Evolutionary conservation across 371 early-diverging fungal species (phyloP), one percentile per base, ranked within the genome.

Genomic region (Lichtheimia corymbifera): DNA sequence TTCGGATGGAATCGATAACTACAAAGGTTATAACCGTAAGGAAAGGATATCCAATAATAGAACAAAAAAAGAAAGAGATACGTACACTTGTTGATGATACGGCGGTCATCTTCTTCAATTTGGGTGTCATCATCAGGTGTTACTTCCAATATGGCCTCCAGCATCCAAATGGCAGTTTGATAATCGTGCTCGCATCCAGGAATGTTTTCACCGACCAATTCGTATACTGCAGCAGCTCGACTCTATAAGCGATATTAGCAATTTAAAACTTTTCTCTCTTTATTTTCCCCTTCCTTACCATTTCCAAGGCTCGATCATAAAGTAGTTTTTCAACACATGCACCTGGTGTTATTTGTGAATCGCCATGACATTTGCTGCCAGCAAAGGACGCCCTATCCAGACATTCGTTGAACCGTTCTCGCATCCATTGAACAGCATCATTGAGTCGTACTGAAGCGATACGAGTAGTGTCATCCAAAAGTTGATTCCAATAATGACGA

Each of bases 391-490:
- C 95, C 12, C 87, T 80, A 28, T 93, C 94, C 9, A 94, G 66
- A 55, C 94, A 93, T 55, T 89, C 92, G 65, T 95, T 95, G 67
- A 92, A 94, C 53, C 88, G 83, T 44, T 86, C 88, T 17, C 93
- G 85, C 68, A 95, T 89, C 96, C 96, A 95, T 61, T 91, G 92
- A 2, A 93, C 93, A 0, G 85, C 86, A 47, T 74, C 79, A 63
- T 86, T 86, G 15, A 86, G 66, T 45, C 79, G 70, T 2, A 50
- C 61, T 11, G 77, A 71, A 5, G 74, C 76, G 6, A 76, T 59
- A 41, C 71, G 69, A 67, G 59, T 24, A 2, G 24, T 47, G 18
- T 68, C 72, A 27, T 69, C 72, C 12, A 62, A 62, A n/a, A 62
- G 71, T 52, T 53, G 73, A 53, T 58, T 79, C 93, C 93, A 94